These are phyloP conservation scores for Ceratocystis eucalypticola DNA, from an alignment of 2,329 filamentous ascomycete species.

Conservation along the genomic window DNA sequence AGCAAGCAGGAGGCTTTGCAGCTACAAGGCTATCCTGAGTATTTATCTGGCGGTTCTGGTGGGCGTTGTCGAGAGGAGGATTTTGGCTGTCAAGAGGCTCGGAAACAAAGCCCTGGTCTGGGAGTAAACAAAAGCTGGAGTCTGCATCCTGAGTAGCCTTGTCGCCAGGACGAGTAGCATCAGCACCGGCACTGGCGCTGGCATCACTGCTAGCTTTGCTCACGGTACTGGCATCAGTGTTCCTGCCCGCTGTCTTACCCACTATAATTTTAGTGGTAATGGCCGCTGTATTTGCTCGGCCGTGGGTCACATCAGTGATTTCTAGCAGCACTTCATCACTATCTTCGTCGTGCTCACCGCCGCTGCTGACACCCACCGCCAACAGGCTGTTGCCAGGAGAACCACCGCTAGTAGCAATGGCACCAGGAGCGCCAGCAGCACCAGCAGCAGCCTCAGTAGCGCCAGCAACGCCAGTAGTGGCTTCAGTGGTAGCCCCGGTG, in stretches of 20 bases:
- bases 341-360: not conserved
- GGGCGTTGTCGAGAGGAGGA: conserved; percentile 13
- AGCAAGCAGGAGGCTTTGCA: not conserved
- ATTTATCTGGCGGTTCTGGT: conserved; percentile 12
- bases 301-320: conserved; percentile 8
- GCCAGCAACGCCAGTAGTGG: not conserved
- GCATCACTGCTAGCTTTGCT: conserved; percentile 28
- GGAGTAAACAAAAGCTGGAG: conserved; percentile 34
- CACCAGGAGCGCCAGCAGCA: not conserved
- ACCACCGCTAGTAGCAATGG: not conserved
- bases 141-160: conserved; percentile 24
- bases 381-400: not conserved
- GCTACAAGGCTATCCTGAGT: not conserved
- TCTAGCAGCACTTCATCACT: conserved; percentile 1
- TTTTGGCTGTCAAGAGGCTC: conserved; percentile 6
- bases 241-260: conserved; percentile 8
- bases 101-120: not conserved
- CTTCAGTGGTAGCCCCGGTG: not conserved
- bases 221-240: conserved; percentile 19
- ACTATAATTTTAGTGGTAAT: conserved; percentile 12
- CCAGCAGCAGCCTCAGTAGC: not conserved
- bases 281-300: conserved; percentile 19
- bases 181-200: not conserved
- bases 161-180: not conserved
- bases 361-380: no score